These are phyloP conservation scores for Aspergillus ostianus DNA, from an alignment of 495 filamentous ascomycete genomes.

Conservation along the genomic window DNA sequence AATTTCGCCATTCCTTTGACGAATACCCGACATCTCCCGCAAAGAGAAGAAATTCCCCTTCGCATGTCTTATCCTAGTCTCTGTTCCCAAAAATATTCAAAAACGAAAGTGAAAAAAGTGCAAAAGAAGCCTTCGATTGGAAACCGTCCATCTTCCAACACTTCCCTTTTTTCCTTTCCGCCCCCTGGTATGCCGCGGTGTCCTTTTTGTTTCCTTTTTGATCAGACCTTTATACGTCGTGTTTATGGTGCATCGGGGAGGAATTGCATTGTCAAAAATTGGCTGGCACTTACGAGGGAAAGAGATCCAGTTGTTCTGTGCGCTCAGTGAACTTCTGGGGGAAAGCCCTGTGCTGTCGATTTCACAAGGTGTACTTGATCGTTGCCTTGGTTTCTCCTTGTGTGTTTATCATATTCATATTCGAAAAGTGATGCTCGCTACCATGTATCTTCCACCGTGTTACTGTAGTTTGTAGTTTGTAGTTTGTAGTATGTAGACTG, in stretches of 20 bases:
- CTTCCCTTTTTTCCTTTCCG: slow-evolving; percentile 32
- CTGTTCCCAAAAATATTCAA: slow-evolving; percentile 31
- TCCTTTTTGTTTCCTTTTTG: slow-evolving; percentile 11
- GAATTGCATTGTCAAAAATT: slow-evolving; percentile 52
- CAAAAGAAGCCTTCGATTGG: slow-evolving; percentile 37
- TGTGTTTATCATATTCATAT: slow-evolving; percentile 44
- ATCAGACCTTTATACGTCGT: slow-evolving; percentile 19
- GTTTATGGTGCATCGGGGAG: slow-evolving; percentile 36
- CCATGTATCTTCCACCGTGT: slow-evolving; percentile 23
- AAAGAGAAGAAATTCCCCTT: slow-evolving; percentile 33
- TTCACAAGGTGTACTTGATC: slow-evolving; percentile 60
- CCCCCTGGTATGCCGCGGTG: slow-evolving; percentile 24
- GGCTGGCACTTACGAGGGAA: slow-evolving; percentile 93
- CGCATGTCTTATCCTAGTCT: slow-evolving; percentile 50
- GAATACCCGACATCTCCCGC: slow-evolving; percentile 8
- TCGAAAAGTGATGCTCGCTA: slow-evolving; percentile 39
- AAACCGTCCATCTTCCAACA: slow-evolving; percentile 27
- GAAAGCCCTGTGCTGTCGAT: slow-evolving; percentile 90
- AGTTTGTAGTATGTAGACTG: background rate
- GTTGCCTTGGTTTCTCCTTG: slow-evolving; percentile 56
- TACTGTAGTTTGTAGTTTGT: slow-evolving; percentile 14
- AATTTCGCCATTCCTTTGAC: slow-evolving; percentile 23
- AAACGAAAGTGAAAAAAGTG: slow-evolving; percentile 38
- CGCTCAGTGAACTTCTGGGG: slow-evolving; percentile 55
- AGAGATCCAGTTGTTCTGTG: slow-evolving; percentile 69